Percentiles rank a stretch among this genome's conserved stretches.
phyloP scores from a whole-genome alignment of 2,329 filamentous ascomycete species.

The Aspergillus ochraceoroseus region DNA sequence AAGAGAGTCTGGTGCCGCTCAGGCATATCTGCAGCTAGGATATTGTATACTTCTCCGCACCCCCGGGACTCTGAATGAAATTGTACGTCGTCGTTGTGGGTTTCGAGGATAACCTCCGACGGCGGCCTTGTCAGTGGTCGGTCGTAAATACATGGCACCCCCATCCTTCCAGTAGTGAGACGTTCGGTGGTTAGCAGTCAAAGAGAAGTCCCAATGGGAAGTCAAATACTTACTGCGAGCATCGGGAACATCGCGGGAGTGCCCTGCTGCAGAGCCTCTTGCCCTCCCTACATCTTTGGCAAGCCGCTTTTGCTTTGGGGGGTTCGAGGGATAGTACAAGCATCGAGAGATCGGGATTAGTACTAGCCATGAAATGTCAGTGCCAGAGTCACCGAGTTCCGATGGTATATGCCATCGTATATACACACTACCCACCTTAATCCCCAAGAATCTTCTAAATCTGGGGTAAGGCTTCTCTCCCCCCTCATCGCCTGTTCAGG shows the following conservation, averaged over 20 bases:
- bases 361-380: not conserved
- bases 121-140: not conserved
- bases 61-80: too few species aligned
- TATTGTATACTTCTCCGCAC: not conserved
- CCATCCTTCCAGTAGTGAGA: not conserved
- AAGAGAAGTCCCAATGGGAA: not conserved
- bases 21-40: too few species aligned
- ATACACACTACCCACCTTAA: not conserved
- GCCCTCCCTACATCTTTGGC: conserved; percentile 1
- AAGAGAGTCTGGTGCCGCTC: not conserved
- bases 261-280: conserved; percentile 1
- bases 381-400: not conserved
- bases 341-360: not conserved
- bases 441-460: not conserved
- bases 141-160: conserved; percentile 1
- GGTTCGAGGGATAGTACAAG: not conserved
- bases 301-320: not conserved
- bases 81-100: too few species aligned
- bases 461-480: not conserved
- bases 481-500: not conserved
- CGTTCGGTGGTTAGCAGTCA: not conserved
- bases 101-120: not conserved
- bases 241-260: not conserved
- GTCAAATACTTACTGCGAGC: conserved; percentile 1
- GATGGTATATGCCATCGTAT: too few species aligned